Evolutionary conservation across 2,329 filamentous ascomycete species (phyloP), one percentile per base, ranked within the genome.

Genomic region (Ophiostoma perfectum): DNA sequence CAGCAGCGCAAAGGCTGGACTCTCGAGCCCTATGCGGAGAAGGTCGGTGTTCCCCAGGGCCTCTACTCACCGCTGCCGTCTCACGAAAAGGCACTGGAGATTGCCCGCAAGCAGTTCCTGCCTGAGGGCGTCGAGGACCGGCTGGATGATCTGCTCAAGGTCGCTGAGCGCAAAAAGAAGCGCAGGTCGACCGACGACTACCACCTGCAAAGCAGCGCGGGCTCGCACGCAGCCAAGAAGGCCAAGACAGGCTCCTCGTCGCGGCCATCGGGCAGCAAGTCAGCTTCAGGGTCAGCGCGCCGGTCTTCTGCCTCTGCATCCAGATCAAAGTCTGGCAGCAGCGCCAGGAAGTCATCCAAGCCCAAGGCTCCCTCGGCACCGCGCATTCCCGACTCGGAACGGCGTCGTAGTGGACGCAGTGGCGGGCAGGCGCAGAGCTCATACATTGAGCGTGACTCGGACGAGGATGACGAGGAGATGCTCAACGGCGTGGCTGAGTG

Each of bases 1-100:
- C 91, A 95, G 76, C 93, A 97, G 71, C 85, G 89, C 73, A 91
- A 91, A 75, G 89, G 88, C 58, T 97, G 94, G 89, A 89, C 86
- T 58, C 89, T 98, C 75, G 90, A 95, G 75, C 89, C 91, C 1
- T 96, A 89, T 77, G 87, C 93, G 0, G 88, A 86, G 60, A 96
- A 96, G 78, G 85, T 95, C 70, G 88, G 90, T 16, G 80, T 98
- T 69, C 93, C 95, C 0, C 85, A 86, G 41, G 90, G 90, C 1
- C 83, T 98, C 16, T 98, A 95, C 77, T 84, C 84, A 16, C 82
- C 87, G 3, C 84, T 98, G 72, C 85, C 88, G 27, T 91, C 86
- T 70, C 93, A 96, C 74, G 86, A 89, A 42, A 85, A 88, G 65
- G 93, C 93, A 0, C 90, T 95, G 75, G 87, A 91, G 74, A 93